Percentiles rank a stretch among this genome's conserved stretches.
These are phyloP conservation scores for Rhinocladiella similis DNA, from an alignment of 2,329 filamentous ascomycete species.

Conservation along the genomic window DNA sequence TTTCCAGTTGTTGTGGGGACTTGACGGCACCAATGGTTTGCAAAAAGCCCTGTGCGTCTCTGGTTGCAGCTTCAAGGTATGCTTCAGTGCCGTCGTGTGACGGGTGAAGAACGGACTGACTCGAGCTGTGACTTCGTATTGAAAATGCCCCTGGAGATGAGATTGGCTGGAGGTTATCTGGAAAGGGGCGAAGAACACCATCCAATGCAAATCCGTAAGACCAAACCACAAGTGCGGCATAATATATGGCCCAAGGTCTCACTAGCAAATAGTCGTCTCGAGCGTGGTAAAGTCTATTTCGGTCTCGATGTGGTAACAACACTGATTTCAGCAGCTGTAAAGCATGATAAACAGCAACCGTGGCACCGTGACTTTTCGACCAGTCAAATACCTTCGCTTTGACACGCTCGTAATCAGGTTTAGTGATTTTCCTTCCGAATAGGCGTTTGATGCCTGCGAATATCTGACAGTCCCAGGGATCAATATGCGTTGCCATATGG, in stretches of 20 bases:
- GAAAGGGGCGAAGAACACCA: slow-evolving; percentile 62
- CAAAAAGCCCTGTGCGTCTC: slow-evolving; percentile 78
- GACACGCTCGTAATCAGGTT: slow-evolving; percentile 75
- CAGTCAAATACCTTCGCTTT: slow-evolving; percentile 77
- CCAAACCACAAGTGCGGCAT: slow-evolving; percentile 89
- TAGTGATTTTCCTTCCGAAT: slow-evolving; percentile 79
- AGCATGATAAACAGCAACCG: slow-evolving; percentile 89
- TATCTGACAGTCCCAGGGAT: slow-evolving; percentile 93
- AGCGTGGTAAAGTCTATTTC: slow-evolving; percentile 66
- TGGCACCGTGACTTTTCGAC: slow-evolving; percentile 82
- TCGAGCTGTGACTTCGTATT: slow-evolving; percentile 15
- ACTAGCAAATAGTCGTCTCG: slow-evolving; percentile 88
- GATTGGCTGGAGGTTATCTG: slow-evolving; percentile 27
- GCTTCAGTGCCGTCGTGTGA: slow-evolving; percentile 18
- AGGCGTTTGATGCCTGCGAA: slow-evolving; percentile 84
- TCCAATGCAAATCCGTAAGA: slow-evolving; percentile 89
- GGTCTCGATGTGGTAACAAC: slow-evolving; percentile 17
- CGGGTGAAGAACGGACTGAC: slow-evolving; percentile 20
- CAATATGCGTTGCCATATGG: slow-evolving; percentile 96
- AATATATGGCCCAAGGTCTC: slow-evolving; percentile 94
- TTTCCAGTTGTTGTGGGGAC: slow-evolving; percentile 74
- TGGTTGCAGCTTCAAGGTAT: slow-evolving; percentile 60
- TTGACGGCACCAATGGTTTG: slow-evolving; percentile 69
- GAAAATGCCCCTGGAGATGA: slow-evolving; percentile 13
- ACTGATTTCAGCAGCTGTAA: slow-evolving; percentile 83